Conservation (phyloP, 495 filamentous ascomycete species). For the Penicillium soppii region DNA sequence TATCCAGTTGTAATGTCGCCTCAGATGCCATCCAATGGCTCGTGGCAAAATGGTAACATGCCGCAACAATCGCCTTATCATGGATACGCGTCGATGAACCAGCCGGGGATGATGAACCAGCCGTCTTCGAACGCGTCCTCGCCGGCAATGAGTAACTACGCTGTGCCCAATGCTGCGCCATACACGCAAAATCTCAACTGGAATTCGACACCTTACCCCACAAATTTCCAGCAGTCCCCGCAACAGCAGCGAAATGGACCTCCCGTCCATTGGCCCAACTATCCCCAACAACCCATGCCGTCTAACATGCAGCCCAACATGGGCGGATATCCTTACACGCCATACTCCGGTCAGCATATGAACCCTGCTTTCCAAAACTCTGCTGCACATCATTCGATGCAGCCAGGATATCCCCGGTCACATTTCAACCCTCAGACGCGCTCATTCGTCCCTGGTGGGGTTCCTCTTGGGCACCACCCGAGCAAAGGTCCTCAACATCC, state of each 20-base stretch:
- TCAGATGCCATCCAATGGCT: constrained; percentile 37
- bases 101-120: constrained; percentile 38
- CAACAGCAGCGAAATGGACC: constrained; percentile 34
- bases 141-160: constrained; percentile 43
- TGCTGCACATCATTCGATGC: constrained; percentile 66
- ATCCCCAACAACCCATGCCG: constrained; percentile 26
- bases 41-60: constrained; percentile 39
- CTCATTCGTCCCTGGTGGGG: constrained; percentile 71
- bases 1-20: constrained; percentile 39
- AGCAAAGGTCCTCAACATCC: constrained; percentile 29
- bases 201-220: constrained; percentile 35
- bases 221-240: constrained; percentile 43
- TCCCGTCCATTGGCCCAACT: constrained; percentile 38
- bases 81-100: constrained; percentile 42
- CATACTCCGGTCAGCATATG: constrained; percentile 69
- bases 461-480: constrained; percentile 29
- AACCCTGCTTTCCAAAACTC: constrained; percentile 59
- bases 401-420: constrained; percentile 77
- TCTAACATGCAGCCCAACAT: constrained; percentile 35
- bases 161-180: constrained; percentile 29
- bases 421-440: constrained; percentile 92
- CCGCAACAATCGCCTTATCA: constrained; percentile 41
- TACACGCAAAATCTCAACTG: constrained; percentile 34
- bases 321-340: constrained; percentile 71
- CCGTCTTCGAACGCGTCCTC: constrained; percentile 41